phyloP scores from a whole-genome alignment of 768 basidiomycete genomes.

The Rhodotorula babjevae region DNA sequence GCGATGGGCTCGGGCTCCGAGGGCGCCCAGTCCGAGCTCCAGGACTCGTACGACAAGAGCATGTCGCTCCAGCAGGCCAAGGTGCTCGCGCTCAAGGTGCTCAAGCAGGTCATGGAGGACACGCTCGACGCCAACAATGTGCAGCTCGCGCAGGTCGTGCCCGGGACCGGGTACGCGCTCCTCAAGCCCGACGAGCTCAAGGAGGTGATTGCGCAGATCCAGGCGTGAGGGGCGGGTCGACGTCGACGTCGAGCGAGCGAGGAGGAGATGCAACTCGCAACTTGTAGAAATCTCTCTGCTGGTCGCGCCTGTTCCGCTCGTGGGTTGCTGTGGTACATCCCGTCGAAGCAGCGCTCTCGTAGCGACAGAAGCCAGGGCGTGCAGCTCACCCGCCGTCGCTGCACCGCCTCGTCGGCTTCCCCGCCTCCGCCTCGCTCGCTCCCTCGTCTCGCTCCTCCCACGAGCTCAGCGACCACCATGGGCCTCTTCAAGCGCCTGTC shows the following conservation, averaged over 20 bases:
- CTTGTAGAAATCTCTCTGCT: too few relatives aligned
- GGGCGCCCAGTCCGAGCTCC: conserved; percentile 92
- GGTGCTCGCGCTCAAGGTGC: conserved; percentile 71
- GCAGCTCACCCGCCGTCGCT: too few relatives aligned
- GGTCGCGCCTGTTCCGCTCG: too few relatives aligned
- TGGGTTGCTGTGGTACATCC: too few relatives aligned
- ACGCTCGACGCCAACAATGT: conserved; percentile 98
- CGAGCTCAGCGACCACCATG: not conserved
- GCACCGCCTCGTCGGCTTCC: not conserved
- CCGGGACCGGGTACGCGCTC: conserved; percentile 78
- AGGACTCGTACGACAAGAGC: conserved; percentile 96
- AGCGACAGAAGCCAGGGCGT: too few relatives aligned
- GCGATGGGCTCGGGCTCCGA: conserved; percentile 98
- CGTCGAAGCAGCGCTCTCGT: too few relatives aligned
- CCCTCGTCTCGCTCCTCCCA: not conserved
- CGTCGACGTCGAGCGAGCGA: too few relatives aligned
- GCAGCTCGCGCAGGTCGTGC: conserved; percentile 83
- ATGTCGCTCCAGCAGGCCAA: conserved; percentile 89
- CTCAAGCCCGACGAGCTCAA: conserved; percentile 73
- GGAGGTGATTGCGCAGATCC: conserved; percentile 70
- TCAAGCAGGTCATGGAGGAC: conserved; percentile 99
- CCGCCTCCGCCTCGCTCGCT: not conserved
- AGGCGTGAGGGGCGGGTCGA: not conserved
- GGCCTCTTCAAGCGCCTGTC: not conserved
- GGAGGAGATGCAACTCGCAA: too few relatives aligned